phyloP scores from a whole-genome alignment of 495 filamentous ascomycete genomes.

The Penicillium subrubescens region DNA sequence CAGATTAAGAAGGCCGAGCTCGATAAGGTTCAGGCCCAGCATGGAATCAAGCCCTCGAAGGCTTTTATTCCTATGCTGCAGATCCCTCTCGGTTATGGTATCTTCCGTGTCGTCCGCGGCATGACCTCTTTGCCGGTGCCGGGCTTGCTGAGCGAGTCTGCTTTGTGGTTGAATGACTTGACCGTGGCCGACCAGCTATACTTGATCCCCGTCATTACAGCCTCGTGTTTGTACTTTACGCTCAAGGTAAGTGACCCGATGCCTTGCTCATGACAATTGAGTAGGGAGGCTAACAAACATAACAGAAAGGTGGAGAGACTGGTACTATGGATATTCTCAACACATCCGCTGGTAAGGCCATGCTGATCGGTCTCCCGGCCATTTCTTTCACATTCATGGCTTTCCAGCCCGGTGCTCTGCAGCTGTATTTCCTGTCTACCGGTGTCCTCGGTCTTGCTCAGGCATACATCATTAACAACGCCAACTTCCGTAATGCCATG shows the following conservation, averaged over 20 bases:
- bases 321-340: conserved; percentile 35
- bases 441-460: conserved; percentile 61
- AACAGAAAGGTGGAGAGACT: conserved; percentile 57
- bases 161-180: conserved; percentile 79
- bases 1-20: conserved; percentile 50
- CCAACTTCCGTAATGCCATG: conserved; percentile 28
- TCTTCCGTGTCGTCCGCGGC: conserved; percentile 71
- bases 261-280: background rate
- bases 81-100: conserved; percentile 72
- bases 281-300: background rate
- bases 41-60: conserved; percentile 57
- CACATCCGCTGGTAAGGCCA: conserved; percentile 42
- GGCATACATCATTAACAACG: conserved; percentile 48
- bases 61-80: conserved; percentile 63
- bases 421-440: conserved; percentile 69
- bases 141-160: conserved; percentile 65
- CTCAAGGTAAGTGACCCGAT: conserved; percentile 55
- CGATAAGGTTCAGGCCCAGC: conserved; percentile 44
- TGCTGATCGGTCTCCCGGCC: conserved; percentile 61
- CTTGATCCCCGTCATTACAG: conserved; percentile 64
- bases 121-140: conserved; percentile 83
- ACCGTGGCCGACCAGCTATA: conserved; percentile 75
- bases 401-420: conserved; percentile 67
- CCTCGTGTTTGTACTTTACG: conserved; percentile 51
- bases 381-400: conserved; percentile 63